phyloP scores from a whole-genome alignment of 2,329 filamentous ascomycete species.

The Aspergillus alliaceus region DNA sequence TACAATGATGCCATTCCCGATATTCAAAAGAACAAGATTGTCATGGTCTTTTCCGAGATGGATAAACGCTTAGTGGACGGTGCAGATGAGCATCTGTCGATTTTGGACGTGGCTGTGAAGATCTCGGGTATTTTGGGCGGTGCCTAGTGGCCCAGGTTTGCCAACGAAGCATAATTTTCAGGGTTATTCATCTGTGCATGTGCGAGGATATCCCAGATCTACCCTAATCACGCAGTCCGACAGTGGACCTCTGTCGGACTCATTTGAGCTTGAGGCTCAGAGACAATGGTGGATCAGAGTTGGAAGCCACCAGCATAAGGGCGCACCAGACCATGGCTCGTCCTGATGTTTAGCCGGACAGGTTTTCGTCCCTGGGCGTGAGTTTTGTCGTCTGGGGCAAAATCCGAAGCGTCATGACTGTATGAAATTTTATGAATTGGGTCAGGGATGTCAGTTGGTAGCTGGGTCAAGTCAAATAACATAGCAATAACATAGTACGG shows the following conservation, averaged over 20 bases:
- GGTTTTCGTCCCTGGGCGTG: background rate
- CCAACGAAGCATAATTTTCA: background rate
- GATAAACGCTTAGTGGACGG: slow-evolving; percentile 95
- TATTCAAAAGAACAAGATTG: slow-evolving; percentile 85
- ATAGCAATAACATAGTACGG: no score
- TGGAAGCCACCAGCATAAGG: background rate
- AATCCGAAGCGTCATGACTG: slow-evolving; percentile 13
- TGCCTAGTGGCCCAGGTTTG: slow-evolving; percentile 11
- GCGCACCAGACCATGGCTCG: background rate
- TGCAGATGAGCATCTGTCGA: slow-evolving; percentile 88
- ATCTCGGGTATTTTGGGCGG: slow-evolving; percentile 69
- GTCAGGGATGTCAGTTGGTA: background rate
- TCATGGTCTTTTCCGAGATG: slow-evolving; percentile 84
- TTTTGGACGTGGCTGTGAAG: slow-evolving; percentile 80
- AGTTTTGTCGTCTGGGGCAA: background rate
- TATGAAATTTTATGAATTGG: slow-evolving; percentile 15
- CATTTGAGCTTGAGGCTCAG: background rate
- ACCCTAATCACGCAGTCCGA: background rate
- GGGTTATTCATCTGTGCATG: background rate
- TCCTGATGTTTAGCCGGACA: background rate
- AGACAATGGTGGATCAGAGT: background rate
- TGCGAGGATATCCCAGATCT: background rate
- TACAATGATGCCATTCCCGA: slow-evolving; percentile 83
- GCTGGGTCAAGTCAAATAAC: background rate
- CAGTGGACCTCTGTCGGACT: background rate